A percentile compares a stretch with the other conserved stretches of the same genome.
Conservation (phyloP, 352 stramenopile genomes). For the Globisporangium megalacanthum region DNA sequence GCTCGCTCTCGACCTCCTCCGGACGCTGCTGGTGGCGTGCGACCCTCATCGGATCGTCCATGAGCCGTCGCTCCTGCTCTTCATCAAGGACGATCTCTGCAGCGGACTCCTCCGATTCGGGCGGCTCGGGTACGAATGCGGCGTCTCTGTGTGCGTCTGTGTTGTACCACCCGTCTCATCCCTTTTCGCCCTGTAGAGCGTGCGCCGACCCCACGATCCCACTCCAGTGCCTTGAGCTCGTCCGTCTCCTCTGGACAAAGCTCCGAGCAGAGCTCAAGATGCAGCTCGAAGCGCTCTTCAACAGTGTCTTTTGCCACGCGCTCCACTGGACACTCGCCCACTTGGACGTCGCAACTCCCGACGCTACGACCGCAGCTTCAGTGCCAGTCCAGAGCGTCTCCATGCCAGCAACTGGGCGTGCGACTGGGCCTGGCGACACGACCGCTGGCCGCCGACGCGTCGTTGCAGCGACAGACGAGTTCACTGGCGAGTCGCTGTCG, state of each 20-base stretch:
- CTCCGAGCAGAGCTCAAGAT: conserved; percentile 70
- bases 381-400: background rate
- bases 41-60: conserved; percentile 39
- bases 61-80: conserved; percentile 68
- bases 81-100: conserved; percentile 83
- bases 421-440: background rate
- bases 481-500: conserved; percentile 48
- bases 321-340: conserved; percentile 64
- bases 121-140: conserved; percentile 44
- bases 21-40: conserved; percentile 46
- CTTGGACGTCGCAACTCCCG: conserved; percentile 54
- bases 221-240: conserved; percentile 52
- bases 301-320: conserved; percentile 61
- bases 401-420: conserved; percentile 2
- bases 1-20: conserved; percentile 64
- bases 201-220: conserved; percentile 49
- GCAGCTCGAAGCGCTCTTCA: conserved; percentile 73
- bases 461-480: conserved; percentile 54
- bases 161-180: background rate
- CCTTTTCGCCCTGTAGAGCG: conserved; percentile 16
- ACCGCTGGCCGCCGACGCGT: conserved; percentile 14
- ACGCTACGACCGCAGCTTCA: conserved; percentile 34
- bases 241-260: conserved; percentile 73
- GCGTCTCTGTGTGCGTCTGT: background rate
- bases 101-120: conserved; percentile 66